Percentiles rank a stretch among this genome's conserved stretches.
Evolutionary conservation across 345 rosid genomes (phyloP).

Genomic region (Geranium rotundifolium): DNA sequence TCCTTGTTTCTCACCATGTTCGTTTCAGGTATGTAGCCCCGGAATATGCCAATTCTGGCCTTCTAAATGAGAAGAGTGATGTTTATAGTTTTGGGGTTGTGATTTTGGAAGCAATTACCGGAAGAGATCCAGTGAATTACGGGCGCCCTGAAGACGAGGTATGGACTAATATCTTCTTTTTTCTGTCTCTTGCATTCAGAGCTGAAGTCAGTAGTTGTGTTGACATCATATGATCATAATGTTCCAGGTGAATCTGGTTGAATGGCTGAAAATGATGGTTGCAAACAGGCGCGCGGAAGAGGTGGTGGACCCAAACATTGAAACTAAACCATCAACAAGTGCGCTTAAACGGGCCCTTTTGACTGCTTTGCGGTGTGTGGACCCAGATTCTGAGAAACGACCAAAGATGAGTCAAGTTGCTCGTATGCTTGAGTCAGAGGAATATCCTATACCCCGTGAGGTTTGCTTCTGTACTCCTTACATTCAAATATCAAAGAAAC

Average conservation of each 20-base stretch:
- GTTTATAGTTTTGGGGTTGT: constrained; percentile 93
- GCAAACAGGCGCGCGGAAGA: constrained; percentile 73
- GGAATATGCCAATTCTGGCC: constrained; percentile 89
- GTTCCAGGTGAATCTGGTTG: constrained; percentile 79
- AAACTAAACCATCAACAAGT: constrained; percentile 64
- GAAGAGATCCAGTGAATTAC: constrained; percentile 93
- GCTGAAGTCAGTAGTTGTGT: not conserved
- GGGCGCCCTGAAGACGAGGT: constrained; percentile 85
- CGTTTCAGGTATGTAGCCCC: constrained; percentile 79
- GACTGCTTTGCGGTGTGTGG: constrained; percentile 90
- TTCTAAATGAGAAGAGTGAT: constrained; percentile 88
- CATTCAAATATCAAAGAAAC: not conserved
- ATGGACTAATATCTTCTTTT: constrained; percentile 4
- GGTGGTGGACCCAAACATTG: constrained; percentile 71
- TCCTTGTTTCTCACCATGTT: too few species aligned
- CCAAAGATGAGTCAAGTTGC: constrained; percentile 94
- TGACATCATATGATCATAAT: not conserved
- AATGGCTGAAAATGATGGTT: constrained; percentile 92
- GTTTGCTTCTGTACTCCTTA: constrained; percentile 17
- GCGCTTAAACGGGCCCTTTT: constrained; percentile 83
- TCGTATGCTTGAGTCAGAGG: constrained; percentile 91
- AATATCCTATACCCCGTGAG: constrained; percentile 79
- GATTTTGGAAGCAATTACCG: constrained; percentile 88
- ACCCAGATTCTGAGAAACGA: constrained; percentile 87
- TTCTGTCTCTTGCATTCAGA: not conserved